Conservation (phyloP, 495 filamentous ascomycete species). For the Corynascus novoguineensis region DNA sequence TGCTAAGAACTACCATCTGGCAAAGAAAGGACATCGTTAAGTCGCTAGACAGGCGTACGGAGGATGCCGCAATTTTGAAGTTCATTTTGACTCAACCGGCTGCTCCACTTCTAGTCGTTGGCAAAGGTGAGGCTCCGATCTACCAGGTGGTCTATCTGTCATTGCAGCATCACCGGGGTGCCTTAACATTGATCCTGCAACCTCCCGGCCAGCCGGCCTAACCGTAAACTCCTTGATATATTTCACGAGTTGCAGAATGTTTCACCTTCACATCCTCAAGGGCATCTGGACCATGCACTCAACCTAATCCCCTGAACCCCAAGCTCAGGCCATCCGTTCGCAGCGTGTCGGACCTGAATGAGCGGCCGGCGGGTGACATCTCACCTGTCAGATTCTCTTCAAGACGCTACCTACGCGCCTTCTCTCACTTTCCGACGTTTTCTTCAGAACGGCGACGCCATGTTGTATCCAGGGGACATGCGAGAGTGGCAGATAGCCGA, state of each 20-base stretch:
- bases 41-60: not conserved
- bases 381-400: constrained; percentile 14
- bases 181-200: not conserved
- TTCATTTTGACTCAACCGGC: not conserved
- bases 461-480: not conserved
- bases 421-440: not conserved
- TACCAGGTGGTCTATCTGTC: constrained; percentile 2
- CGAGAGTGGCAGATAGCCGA: not conserved
- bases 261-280: constrained; percentile 10
- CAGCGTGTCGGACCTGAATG: constrained; percentile 4
- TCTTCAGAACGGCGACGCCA: not conserved
- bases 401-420: not conserved
- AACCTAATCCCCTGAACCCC: constrained; percentile 15
- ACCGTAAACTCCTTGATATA: constrained; percentile 13
- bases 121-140: not conserved
- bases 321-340: constrained; percentile 43
- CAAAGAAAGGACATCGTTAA: not conserved
- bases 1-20: constrained; percentile 1
- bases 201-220: constrained; percentile 6
- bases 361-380: constrained; percentile 4
- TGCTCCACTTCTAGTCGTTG: not conserved
- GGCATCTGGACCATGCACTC: not conserved
- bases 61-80: not conserved
- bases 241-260: constrained; percentile 2
- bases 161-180: not conserved